Evolutionary conservation across 257 asterid species (phyloP).

Genomic region (Scutellaria minor): DNA sequence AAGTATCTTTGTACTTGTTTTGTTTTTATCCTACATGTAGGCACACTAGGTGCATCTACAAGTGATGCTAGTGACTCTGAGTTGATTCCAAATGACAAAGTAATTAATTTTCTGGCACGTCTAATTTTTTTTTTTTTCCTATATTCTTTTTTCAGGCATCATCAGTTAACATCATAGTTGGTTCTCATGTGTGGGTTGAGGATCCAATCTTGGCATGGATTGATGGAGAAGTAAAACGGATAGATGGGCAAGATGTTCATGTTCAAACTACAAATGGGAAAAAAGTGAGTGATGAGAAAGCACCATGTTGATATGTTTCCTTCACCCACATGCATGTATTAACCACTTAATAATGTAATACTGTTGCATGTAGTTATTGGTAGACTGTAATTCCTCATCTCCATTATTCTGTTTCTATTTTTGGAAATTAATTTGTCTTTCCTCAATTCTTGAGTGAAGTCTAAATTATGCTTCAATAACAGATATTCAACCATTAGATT

Average conservation of each 20-base stretch:
- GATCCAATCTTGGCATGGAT: conserved; percentile 85
- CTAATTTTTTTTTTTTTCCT: not conserved
- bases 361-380: conserved; percentile 3
- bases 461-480: conserved; percentile 7
- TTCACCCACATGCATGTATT: conserved; percentile 22
- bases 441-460: conserved; percentile 1
- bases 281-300: conserved; percentile 53
- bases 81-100: conserved; percentile 15
- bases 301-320: conserved; percentile 24
- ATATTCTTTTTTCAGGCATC: conserved; percentile 58
- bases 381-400: conserved; percentile 20
- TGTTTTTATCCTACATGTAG: conserved; percentile 21
- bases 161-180: conserved; percentile 69
- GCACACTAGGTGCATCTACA: not conserved
- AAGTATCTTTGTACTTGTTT: conserved; percentile 3
- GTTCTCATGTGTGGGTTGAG: conserved; percentile 92
- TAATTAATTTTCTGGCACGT: conserved; percentile 15
- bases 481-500: not conserved
- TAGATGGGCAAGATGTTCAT: conserved; percentile 78
- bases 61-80: conserved; percentile 12
- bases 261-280: conserved; percentile 70
- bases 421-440: not conserved
- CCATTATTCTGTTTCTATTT: not conserved
- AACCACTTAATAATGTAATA: conserved; percentile 9
- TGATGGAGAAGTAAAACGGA: conserved; percentile 76